Evolutionary conservation across 768 basidiomycete species (phyloP).

Genomic region (Collybiopsis luxurians): DNA sequence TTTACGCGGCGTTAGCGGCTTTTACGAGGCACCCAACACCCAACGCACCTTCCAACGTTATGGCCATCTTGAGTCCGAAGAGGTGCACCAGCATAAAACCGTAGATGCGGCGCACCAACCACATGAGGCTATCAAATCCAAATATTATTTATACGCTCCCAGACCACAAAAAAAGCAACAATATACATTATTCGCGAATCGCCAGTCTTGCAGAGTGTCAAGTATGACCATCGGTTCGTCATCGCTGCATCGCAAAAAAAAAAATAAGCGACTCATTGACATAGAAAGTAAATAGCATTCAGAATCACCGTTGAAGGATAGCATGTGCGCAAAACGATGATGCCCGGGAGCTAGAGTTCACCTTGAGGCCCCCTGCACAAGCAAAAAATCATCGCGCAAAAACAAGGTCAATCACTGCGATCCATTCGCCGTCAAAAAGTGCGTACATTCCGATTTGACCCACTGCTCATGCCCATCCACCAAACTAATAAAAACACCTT

Average conservation of each 20-base stretch:
- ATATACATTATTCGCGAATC: slow-evolving; percentile 80
- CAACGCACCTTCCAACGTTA: slow-evolving; percentile 87
- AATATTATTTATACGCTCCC: neutral
- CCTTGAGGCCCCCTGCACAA: slow-evolving; percentile 41
- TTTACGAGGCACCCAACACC: no score
- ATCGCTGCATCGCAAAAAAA: slow-evolving; percentile 46
- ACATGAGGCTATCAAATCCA: slow-evolving; percentile 64
- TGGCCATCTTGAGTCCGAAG: slow-evolving; percentile 85
- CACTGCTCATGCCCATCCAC: slow-evolving; percentile 86
- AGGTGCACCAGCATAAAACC: slow-evolving; percentile 93
- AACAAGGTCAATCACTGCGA: neutral
- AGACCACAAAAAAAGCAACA: slow-evolving; percentile 1
- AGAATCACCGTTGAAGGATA: slow-evolving; percentile 72
- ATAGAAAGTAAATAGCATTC: neutral
- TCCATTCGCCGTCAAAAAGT: neutral
- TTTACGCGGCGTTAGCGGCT: no score
- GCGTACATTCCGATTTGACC: slow-evolving; percentile 86
- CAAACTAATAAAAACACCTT: slow-evolving; percentile 78
- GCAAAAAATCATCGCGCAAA: slow-evolving; percentile 6
- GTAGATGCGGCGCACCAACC: slow-evolving; percentile 57
- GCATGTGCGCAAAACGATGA: slow-evolving; percentile 83
- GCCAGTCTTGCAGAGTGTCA: slow-evolving; percentile 81
- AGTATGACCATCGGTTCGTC: slow-evolving; percentile 88
- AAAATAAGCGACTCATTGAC: neutral
- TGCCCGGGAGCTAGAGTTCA: slow-evolving; percentile 43